Percentiles rank a stretch among this genome's conserved stretches.
phyloP scores from a whole-genome alignment of 305 asterid genomes.

The Rubia tinctorum region DNA sequence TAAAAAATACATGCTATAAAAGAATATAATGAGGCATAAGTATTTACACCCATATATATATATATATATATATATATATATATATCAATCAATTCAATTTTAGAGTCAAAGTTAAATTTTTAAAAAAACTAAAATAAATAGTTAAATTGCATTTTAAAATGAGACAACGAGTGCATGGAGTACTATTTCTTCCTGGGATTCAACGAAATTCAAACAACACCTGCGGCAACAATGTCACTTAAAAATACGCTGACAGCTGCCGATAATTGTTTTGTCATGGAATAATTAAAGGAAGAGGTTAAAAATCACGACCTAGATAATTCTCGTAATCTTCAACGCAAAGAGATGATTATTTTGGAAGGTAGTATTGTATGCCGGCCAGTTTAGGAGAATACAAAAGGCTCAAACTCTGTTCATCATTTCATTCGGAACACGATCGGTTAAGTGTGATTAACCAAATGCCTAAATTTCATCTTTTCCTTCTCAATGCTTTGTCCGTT shows the following conservation, averaged over 20 bases:
- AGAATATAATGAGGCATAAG: too few relatives aligned
- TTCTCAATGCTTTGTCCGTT: constrained; percentile 5
- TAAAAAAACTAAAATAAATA: too few relatives aligned
- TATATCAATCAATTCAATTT: too few relatives aligned
- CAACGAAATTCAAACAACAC: background rate
- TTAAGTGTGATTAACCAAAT: background rate
- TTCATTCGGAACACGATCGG: background rate
- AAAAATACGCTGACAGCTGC: background rate
- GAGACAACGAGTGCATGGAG: too few relatives aligned
- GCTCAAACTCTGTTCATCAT: background rate
- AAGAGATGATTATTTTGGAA: background rate
- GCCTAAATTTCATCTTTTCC: constrained; percentile 7
- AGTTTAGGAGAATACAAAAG: background rate
- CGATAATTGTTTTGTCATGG: background rate
- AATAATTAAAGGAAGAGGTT: background rate
- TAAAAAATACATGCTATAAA: too few relatives aligned
- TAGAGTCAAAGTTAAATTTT: too few relatives aligned
- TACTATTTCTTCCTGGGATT: background rate
- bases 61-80: too few relatives aligned
- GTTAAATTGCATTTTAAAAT: too few relatives aligned
- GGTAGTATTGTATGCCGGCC: background rate
- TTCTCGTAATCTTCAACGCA: constrained; percentile 13
- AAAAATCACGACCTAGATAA: constrained; percentile 3
- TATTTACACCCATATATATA: too few relatives aligned
- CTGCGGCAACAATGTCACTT: background rate